These are phyloP conservation scores for Phytophthora aleatoria DNA, from an alignment of 352 stramenopile genomes.

Conservation along the genomic window DNA sequence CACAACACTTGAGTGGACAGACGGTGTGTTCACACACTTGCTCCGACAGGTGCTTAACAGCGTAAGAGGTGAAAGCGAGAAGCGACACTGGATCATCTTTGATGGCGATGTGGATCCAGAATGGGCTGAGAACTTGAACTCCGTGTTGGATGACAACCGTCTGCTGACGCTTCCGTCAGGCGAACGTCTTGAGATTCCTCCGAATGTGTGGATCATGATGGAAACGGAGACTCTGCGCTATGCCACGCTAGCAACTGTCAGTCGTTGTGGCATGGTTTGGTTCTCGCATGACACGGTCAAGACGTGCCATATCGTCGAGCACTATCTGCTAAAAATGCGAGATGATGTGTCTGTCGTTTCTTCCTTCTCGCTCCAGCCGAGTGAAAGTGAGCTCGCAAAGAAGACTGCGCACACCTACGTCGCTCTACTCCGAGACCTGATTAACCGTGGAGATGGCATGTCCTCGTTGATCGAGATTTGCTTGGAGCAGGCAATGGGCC, in stretches of 20 bases:
- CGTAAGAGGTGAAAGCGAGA: conserved; percentile 95
- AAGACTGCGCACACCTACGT: conserved; percentile 77
- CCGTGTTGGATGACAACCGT: conserved; percentile 99
- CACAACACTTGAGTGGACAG: conserved; percentile 99
- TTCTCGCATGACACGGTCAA: conserved; percentile 97
- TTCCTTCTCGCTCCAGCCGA: conserved; percentile 71
- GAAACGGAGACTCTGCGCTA: conserved; percentile 99
- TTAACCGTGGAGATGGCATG: conserved; percentile 53
- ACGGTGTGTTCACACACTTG: conserved; percentile 98
- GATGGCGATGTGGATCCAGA: conserved; percentile 99
- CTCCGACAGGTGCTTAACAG: conserved; percentile 97
- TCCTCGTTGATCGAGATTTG: conserved; percentile 91
- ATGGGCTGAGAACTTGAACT: conserved; percentile 99
- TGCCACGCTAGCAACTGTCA: conserved; percentile 99
- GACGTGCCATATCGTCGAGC: conserved; percentile 90
- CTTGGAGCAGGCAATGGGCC: conserved; percentile 91
- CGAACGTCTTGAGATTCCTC: conserved; percentile 97
- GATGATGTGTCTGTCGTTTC: conserved; percentile 65
- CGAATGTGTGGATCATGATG: conserved; percentile 99
- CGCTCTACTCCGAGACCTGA: conserved; percentile 58
- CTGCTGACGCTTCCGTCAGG: conserved; percentile 98
- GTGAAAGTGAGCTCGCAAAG: conserved; percentile 65
- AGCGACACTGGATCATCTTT: conserved; percentile 99
- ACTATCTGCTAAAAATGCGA: conserved; percentile 78
- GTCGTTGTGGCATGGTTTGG: conserved; percentile 99